Evolutionary conservation across 192 early-diverging fungal genomes (phyloP), one percentile per base, ranked within the genome.

Genomic region (Coemansia sp.): DNA sequence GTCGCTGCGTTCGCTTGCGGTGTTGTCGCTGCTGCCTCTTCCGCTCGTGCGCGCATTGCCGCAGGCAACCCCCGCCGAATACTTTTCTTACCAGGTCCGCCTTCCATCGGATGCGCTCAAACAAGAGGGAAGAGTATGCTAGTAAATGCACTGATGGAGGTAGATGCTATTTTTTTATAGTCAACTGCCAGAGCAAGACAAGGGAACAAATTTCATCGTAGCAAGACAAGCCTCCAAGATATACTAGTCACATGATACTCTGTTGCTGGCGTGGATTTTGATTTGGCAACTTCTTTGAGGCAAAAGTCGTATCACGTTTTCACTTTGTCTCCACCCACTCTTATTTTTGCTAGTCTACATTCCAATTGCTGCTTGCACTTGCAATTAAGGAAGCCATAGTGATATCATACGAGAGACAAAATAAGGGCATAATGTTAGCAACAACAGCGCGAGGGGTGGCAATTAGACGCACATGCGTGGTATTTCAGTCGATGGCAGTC

Each of bases 51-150:
- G 22, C 65, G 65, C 50, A 38, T 24, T 48, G 57, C 53, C 23
- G 62, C 58, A n/a, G 62, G 69, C 44, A 26, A 60, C 22, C 60
- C 71, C 25, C 52, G 53, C 14, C 71, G 64, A 18, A 73, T 49
- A 44, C 71, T 67, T 56, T 73, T 67, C 34, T 38, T 38, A 38
- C 34, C 10, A 12, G 34, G 34, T 12, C 22, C 53, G 27, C 53
- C 7, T 14, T 69, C 58, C 67, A 69, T 69, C 30, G 21, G 44
- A 25, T 5, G 12, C 5, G 10, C 51, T 23, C 3, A 14, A 14
- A 26, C 3, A 14, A 12, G 24, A 6, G 14, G 18, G 19, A 21
- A 53, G 1, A 23, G 24, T 14, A 53, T 23, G 51, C 51, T 9
- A 38, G 34, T 38, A 54, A 25, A 52, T 25, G 50, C 50, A n/a